Conservation (phyloP, 1,284 basidiomycete species). For the Irpex sp. region DNA sequence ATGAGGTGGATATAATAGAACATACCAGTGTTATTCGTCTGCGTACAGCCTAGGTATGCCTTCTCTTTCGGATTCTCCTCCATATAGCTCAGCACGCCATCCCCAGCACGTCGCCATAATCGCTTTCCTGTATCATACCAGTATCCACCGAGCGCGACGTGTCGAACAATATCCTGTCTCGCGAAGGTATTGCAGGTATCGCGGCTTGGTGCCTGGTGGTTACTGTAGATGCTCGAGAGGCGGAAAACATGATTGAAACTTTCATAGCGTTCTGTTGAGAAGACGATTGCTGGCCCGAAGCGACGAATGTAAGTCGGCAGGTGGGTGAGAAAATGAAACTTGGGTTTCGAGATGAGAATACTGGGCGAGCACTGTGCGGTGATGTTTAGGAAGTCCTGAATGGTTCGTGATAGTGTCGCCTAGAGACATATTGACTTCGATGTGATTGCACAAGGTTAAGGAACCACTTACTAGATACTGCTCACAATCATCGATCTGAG, state of each 20-base stretch:
- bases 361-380: slow-evolving; percentile 9
- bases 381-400: slow-evolving; percentile 15
- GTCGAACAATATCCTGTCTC: slow-evolving; percentile 9
- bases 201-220: slow-evolving; percentile 19
- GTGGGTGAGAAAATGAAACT: slow-evolving; percentile 18
- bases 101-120: slow-evolving; percentile 10
- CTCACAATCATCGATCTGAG: slow-evolving; percentile 20
- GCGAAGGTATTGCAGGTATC: slow-evolving; percentile 16
- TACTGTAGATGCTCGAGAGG: slow-evolving; percentile 17
- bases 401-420: slow-evolving; percentile 6
- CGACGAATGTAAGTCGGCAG: slow-evolving; percentile 12
- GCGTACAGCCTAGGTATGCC: slow-evolving; percentile 7
- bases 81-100: background rate
- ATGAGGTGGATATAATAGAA: too few relatives aligned
- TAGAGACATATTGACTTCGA: too few relatives aligned
- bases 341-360: slow-evolving; percentile 14
- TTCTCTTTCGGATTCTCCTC: background rate
- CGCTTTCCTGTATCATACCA: slow-evolving; percentile 5
- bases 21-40: background rate
- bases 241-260: slow-evolving; percentile 20
- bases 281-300: slow-evolving; percentile 16
- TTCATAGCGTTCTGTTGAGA: slow-evolving; percentile 21
- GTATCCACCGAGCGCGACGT: slow-evolving; percentile 15
- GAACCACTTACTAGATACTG: slow-evolving; percentile 19
- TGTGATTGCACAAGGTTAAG: background rate